Conservation (phyloP, 805 yeast species). For the Kuraishia hungarica region DNA sequence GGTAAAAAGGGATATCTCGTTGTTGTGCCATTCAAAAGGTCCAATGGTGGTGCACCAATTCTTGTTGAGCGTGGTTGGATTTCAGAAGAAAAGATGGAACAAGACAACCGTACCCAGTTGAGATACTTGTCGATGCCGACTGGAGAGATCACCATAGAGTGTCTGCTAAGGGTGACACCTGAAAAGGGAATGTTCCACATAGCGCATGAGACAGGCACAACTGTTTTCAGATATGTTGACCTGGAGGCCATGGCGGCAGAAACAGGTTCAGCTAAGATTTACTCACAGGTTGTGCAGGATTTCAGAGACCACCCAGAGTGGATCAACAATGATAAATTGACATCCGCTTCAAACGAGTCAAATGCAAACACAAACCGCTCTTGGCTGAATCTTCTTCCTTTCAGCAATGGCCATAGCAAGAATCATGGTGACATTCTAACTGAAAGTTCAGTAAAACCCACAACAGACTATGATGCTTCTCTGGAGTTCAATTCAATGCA, state of each 20-base stretch:
- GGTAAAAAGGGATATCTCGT: constrained; percentile 71
- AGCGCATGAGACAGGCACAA: constrained; percentile 57
- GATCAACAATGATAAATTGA: constrained; percentile 9
- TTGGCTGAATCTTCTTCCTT: neutral
- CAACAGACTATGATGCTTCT: constrained; percentile 15
- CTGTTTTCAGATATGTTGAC: constrained; percentile 74
- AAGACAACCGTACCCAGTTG: constrained; percentile 37
- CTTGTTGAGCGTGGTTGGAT: constrained; percentile 93
- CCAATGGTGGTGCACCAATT: constrained; percentile 67
- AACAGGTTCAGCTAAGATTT: constrained; percentile 61
- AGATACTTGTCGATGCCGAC: constrained; percentile 65
- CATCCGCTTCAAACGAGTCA: neutral
- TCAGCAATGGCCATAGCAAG: neutral
- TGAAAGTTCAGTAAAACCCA: constrained; percentile 2
- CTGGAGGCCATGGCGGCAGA: constrained; percentile 70
- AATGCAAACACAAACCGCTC: neutral
- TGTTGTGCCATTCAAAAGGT: constrained; percentile 73
- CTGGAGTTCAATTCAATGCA: constrained; percentile 45
- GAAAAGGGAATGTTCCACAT: constrained; percentile 57
- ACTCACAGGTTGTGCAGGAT: constrained; percentile 67
- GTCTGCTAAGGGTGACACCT: constrained; percentile 64
- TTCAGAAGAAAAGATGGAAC: constrained; percentile 56
- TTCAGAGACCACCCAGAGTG: constrained; percentile 55
- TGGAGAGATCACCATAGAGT: constrained; percentile 64
- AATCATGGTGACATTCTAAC: constrained; percentile 1